A percentile compares a stretch with the other conserved stretches of the same genome.
Evolutionary conservation across 345 rosid species (phyloP).

Genomic region (Turritis glabra): DNA sequence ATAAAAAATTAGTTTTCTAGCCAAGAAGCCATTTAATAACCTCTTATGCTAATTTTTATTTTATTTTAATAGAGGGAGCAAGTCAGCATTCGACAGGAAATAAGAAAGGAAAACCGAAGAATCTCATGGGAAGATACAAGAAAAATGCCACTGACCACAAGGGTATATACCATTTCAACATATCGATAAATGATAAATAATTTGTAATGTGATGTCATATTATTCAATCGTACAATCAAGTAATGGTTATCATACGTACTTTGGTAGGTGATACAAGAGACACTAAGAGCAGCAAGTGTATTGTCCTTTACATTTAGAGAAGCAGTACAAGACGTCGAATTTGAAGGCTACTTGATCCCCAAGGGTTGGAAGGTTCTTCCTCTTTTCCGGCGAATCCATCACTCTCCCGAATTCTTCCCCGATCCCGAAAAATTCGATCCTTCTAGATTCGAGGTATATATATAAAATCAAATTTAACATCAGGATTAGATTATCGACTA

Average conservation of each 20-base stretch:
- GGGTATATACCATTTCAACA: conserved; percentile 47
- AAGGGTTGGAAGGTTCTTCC: conserved; percentile 98
- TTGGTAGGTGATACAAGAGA: conserved; percentile 89
- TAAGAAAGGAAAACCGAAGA: conserved; percentile 51
- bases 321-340: conserved; percentile 84
- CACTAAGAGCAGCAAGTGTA: conserved; percentile 83
- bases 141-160: conserved; percentile 77
- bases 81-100: conserved; percentile 49
- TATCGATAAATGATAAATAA: not conserved
- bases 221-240: not conserved
- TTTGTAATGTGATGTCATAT: not conserved
- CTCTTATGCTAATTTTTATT: not conserved
- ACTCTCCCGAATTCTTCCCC: conserved; percentile 67
- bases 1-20: not conserved
- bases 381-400: conserved; percentile 88
- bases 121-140: conserved; percentile 91
- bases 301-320: conserved; percentile 92
- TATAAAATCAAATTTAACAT: not conserved
- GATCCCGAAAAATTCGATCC: conserved; percentile 83
- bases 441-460: conserved; percentile 76
- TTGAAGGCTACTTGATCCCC: conserved; percentile 79
- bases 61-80: conserved; percentile 62
- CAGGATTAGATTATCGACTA: not conserved
- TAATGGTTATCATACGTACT: not conserved
- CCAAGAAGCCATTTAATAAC: not conserved